These are phyloP conservation scores for Crithidia fasciculata DNA, from an alignment of 208 protist species.

Conservation along the genomic window DNA sequence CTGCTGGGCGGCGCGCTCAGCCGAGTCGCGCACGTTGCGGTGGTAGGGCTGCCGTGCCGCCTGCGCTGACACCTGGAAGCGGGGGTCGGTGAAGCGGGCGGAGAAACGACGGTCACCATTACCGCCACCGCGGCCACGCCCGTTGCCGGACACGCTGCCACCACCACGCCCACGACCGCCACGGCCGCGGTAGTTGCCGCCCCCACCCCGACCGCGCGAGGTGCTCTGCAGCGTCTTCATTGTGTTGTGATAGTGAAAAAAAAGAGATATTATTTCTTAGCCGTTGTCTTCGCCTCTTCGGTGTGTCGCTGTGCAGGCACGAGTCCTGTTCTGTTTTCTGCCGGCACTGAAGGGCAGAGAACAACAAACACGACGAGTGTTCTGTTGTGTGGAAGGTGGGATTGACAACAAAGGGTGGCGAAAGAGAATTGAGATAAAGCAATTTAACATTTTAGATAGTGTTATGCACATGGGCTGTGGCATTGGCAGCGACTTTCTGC, in stretches of 20 bases:
- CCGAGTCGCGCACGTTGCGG: conserved; percentile 15
- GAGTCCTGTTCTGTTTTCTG: too few species aligned
- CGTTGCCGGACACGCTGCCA: conserved; percentile 37
- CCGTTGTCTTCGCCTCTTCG: too few species aligned
- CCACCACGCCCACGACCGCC: conserved; percentile 24
- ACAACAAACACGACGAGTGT: too few species aligned
- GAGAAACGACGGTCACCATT: conserved; percentile 69
- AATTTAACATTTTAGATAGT: too few species aligned
- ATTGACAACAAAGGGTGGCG: too few species aligned
- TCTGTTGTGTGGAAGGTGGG: too few species aligned
- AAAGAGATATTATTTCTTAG: neutral
- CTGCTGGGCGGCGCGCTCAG: conserved; percentile 35
- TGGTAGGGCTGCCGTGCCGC: conserved; percentile 9
- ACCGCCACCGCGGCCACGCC: conserved; percentile 40
- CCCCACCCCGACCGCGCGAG: conserved; percentile 45
- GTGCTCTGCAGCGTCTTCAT: conserved; percentile 83
- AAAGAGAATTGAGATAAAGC: too few species aligned
- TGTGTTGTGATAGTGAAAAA: neutral
- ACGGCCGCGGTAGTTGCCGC: conserved; percentile 43
- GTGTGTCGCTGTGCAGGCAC: too few species aligned
- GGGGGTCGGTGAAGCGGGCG: conserved; percentile 88
- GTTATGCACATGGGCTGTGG: too few species aligned
- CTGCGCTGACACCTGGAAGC: conserved; percentile 70
- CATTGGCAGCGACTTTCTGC: too few species aligned
- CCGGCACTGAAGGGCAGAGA: too few species aligned